Percentiles rank a stretch among this genome's conserved stretches.
These are phyloP conservation scores for Thinopyrum elongatum DNA, from an alignment of 176 grass and related monocot genomes.

Conservation along the genomic window DNA sequence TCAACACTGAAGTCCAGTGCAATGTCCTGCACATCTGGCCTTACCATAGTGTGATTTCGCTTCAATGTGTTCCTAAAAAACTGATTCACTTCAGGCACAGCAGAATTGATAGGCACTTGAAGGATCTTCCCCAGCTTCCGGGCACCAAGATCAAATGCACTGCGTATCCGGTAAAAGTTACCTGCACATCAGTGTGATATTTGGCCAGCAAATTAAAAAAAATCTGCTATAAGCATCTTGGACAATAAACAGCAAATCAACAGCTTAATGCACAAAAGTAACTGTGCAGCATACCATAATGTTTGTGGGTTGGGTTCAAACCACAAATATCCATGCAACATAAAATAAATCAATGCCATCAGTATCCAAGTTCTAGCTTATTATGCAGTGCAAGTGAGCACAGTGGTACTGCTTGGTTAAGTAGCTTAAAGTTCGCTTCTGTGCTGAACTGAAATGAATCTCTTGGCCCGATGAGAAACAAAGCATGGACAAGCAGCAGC, in stretches of 20 bases:
- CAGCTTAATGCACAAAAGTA: slow-evolving; percentile 2
- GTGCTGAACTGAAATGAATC: neutral
- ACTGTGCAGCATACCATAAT: slow-evolving; percentile 13
- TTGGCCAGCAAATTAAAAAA: neutral
- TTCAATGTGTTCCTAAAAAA: slow-evolving; percentile 80
- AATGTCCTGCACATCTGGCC: slow-evolving; percentile 51
- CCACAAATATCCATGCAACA: neutral
- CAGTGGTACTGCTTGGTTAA: slow-evolving; percentile 1
- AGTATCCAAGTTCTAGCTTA: neutral
- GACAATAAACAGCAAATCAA: slow-evolving; percentile 15
- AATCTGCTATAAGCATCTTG: neutral
- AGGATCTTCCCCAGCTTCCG: slow-evolving; percentile 81
- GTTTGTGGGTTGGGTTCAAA: neutral
- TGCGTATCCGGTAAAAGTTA: slow-evolving; percentile 84
- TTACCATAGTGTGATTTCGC: slow-evolving; percentile 54
- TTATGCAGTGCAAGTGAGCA: slow-evolving; percentile 2
- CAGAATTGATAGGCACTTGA: slow-evolving; percentile 46
- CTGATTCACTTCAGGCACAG: slow-evolving; percentile 58
- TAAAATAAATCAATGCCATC: neutral
- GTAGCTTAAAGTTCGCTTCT: neutral
- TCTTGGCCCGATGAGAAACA: neutral
- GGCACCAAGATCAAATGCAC: slow-evolving; percentile 90
- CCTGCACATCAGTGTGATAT: slow-evolving; percentile 30
- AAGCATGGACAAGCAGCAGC: neutral
- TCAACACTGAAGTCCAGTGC: slow-evolving; percentile 40